Evolutionary conservation across 345 rosid species (phyloP), one percentile per base, ranked within the genome.

Genomic region (Populus deltoides): DNA sequence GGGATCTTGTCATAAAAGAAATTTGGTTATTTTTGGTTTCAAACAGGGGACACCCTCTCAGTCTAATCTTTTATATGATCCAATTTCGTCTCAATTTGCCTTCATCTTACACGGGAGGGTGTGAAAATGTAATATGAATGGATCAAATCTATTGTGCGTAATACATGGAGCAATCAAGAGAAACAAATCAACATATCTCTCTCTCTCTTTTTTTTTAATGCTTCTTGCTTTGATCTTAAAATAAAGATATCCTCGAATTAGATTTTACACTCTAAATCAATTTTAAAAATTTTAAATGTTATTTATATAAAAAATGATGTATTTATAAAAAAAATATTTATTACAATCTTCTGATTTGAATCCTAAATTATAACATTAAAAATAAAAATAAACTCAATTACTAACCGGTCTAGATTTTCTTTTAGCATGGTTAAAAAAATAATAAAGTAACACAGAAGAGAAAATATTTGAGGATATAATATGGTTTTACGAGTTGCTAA

Each of bases 381-480:
- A 53, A 22, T 3, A 53, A 20, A 3, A 33, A 4, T 33, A 33
- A 4, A 33, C 0, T 1, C 5, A 47, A 47, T 47, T 47, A 15
- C 18, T 47, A 15, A 47, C 10, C 9, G 1, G 8, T 39, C 2
- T 39, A 39, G 1, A 33, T 33, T 4, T 33, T 33, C 5, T 33
- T 33, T 33, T 33, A 33, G 36, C 6, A 33, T 33, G 4, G 5
- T 33, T 33, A 33, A 33, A 33, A 33, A 33, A 33, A 33, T 33
- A 33, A 0, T 33, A 33, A 4, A 33, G 6, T 4, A 4, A 33
- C 5, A 33, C 0, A 33, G 0, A 0, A 33, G 5, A 4, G 0
- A 33, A 33, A 4, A 33, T 33, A 33, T 33, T 33, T 33, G 1
- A 33, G 1, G 1, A 33, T 33, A 33, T 33, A 33, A 33, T 33